Percentiles rank a stretch among this genome's conserved stretches.
Evolutionary conservation across 2,329 filamentous ascomycete genomes (phyloP).

Genomic region (Aspergillus chevalieri): DNA sequence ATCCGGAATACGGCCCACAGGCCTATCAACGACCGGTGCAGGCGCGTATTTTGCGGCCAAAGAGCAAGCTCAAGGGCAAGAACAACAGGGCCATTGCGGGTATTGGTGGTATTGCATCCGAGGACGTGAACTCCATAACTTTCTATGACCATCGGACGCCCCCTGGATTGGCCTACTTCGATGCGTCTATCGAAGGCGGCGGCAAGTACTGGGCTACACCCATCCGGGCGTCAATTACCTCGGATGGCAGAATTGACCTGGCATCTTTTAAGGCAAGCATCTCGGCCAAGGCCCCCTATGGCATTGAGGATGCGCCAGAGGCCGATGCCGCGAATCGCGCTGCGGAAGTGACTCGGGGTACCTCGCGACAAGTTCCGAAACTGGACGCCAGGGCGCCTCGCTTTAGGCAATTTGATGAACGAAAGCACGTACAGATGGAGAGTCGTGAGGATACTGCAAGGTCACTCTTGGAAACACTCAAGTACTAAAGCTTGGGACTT

Average conservation of each 20-base stretch:
- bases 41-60: constrained; percentile 52
- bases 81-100: constrained; percentile 30
- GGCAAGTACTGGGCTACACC: constrained; percentile 49
- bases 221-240: constrained; percentile 40
- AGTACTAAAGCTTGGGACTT: constrained; percentile 1
- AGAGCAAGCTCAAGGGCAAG: constrained; percentile 29
- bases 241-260: constrained; percentile 40
- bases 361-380: constrained; percentile 22
- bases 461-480: constrained; percentile 26
- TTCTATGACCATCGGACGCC: constrained; percentile 30
- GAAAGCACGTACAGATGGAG: constrained; percentile 6
- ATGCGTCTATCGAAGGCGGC: constrained; percentile 44
- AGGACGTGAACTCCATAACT: constrained; percentile 31
- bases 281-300: constrained; percentile 30
- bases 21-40: constrained; percentile 46
- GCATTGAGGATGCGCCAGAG: constrained; percentile 29
- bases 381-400: constrained; percentile 20
- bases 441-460: constrained; percentile 25
- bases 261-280: constrained; percentile 27
- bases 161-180: constrained; percentile 38
- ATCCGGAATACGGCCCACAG: constrained; percentile 57
- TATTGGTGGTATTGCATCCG: constrained; percentile 38
- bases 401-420: neutral
- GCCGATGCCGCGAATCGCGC: constrained; percentile 19
- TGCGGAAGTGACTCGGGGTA: constrained; percentile 19